Evolutionary conservation across 2,329 filamentous ascomycete genomes (phyloP), one percentile per base, ranked within the genome.

Genomic region (Capronia americana): DNA sequence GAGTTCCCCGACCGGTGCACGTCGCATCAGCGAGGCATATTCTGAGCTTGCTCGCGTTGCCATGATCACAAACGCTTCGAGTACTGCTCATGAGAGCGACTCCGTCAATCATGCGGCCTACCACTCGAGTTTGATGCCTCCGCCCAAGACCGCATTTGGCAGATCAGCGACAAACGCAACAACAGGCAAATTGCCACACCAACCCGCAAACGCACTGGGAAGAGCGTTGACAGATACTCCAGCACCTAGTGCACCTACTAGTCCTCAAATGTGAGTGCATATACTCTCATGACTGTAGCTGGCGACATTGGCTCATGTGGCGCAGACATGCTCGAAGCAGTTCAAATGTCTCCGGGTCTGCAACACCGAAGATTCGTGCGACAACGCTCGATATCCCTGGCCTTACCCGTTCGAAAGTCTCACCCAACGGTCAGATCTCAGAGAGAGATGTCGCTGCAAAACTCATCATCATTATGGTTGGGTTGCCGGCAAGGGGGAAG

Each of bases 381-480:
- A 98, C 95, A 17, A 97, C 95, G 14, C 88, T 98, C 74, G 96
- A 97, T 78, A 97, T 99, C 67, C 95, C 95, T 64, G 95, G 95
- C 71, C 88, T 99, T 83, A 99, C 95, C 66, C 91, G 93, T 75
- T 98, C 94, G 67, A 92, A 92, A 75, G 92, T 96, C 57, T 99
- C 95, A 1, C 95, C 95, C 8, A 95, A 99, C 78, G 95, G 95
- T 72, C 89, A 92, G 74, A 99, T 99, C 73, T 90, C 95, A 63
- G 89, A 94, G 76, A 87, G 94, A 75, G 95, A 99, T 85, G 91
- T 99, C 57, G 95, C 93, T 57, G 91, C 95, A 48, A 99, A 99
- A 83, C 84, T 99, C 69, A 92, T 98, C 76, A 96, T 99, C 74
- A 89, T 99, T 77, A 99, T 99, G 95, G 95, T 99, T 67, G 95